Evolutionary conservation across 768 basidiomycete species (phyloP).

Genomic region (Paxillus involutus): DNA sequence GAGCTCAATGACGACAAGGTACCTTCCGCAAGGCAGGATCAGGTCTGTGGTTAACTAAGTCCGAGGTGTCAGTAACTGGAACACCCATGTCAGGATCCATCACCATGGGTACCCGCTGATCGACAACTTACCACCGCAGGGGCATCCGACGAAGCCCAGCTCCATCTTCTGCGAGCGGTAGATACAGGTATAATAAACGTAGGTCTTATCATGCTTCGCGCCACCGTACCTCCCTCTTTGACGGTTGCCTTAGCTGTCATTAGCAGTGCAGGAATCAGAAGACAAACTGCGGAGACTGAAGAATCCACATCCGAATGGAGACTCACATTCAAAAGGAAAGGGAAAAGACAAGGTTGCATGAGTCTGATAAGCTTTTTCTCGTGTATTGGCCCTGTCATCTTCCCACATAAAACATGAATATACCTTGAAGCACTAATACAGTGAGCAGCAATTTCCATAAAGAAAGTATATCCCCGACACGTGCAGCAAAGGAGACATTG

Average conservation of each 20-base stretch:
- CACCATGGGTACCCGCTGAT: conserved; percentile 80
- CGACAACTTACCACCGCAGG: conserved; percentile 68
- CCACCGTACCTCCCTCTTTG: background rate
- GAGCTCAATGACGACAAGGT: conserved; percentile 71
- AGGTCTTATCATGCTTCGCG: conserved; percentile 19
- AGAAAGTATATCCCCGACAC: conserved; percentile 4
- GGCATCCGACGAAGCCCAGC: conserved; percentile 61
- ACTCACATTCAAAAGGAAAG: conserved; percentile 10
- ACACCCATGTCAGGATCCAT: conserved; percentile 49
- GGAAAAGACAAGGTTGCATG: conserved; percentile 8
- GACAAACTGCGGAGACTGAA: conserved; percentile 49
- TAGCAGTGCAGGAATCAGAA: conserved; percentile 79
- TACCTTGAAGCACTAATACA: conserved; percentile 8
- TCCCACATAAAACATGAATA: background rate
- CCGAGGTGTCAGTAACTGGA: background rate
- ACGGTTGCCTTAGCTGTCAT: conserved; percentile 51
- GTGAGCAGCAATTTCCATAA: conserved; percentile 8
- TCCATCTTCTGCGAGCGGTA: conserved; percentile 76
- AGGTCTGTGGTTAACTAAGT: conserved; percentile 33
- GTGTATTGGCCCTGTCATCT: background rate
- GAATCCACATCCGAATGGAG: background rate
- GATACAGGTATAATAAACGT: conserved; percentile 85
- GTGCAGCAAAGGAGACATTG: conserved; percentile 15
- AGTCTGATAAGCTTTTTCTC: background rate
- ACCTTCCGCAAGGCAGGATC: conserved; percentile 50